Base-by-base conservation (phyloP, 352 stramenopile genomes). In the Phytophthora cryptogea region DNA sequence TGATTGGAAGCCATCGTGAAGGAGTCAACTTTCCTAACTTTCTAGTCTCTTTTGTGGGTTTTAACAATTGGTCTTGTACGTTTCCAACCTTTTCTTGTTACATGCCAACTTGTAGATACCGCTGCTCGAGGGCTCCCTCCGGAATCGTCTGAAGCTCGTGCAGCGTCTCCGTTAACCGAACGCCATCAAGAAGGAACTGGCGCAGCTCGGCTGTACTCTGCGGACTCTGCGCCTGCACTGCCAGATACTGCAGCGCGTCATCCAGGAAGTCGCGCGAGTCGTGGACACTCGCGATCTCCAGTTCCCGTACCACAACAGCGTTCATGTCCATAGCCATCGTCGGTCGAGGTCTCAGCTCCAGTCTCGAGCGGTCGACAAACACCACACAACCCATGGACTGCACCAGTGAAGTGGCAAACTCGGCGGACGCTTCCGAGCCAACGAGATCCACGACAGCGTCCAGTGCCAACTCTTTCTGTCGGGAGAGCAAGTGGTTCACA, bases 301-400 rank as follows among this genome's bases (percentile, higher is more conserved):
- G 71, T 31, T 92, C 83, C 16, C 80, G 78, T 13, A 92, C 80
- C 14, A 90, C 83, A 6, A 92, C 70, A 2, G 69, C 41, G 39
- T 92, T 92, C 75, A 92, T 82, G 55, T 90, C 71, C 64, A 92
- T 74, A 14, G 63, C 44, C 11, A 89, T 23, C 5, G 55, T 63
- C 9, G 54, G 31, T 8, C 59, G 69, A 8, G 74, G 70, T 1
- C 41, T n/a, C 41, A 68, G 42, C 17, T 83, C 60, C 16, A 83
- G 59, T 2, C 71, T 56, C 5, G 47, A 57, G 17, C 68, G 57
- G 20, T 82, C 71, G 11, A 80, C 68, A 11, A 79, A 40, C 23
- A 86, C 35, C 5, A 86, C 44, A 27, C 59, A 70, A 35, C 76
- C 74, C 71, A 86, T 78, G n/a, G 76, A 69, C 45, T 73, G 71